Conservation (phyloP, 805 yeast species). For the Lipomyces anomalus region DNA sequence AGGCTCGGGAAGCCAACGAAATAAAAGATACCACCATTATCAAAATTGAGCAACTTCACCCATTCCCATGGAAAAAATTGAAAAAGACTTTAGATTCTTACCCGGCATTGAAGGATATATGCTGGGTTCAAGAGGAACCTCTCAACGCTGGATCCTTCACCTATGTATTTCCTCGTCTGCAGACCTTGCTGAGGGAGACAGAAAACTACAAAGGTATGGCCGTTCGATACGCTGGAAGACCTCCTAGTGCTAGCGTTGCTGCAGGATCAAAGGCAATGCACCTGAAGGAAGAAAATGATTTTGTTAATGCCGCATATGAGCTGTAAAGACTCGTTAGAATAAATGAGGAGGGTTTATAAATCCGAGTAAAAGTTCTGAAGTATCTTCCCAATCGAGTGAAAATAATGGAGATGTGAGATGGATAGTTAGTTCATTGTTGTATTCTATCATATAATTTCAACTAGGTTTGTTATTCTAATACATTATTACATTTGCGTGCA, state of each 20-base stretch:
- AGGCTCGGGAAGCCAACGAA: conserved; percentile 72
- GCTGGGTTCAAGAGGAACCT: conserved; percentile 99
- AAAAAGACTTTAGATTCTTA: conserved; percentile 75
- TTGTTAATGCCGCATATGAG: conserved; percentile 69
- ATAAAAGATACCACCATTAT: conserved; percentile 82
- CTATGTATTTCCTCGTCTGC: conserved; percentile 75
- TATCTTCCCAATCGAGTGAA: too few relatives aligned
- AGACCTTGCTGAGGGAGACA: conserved; percentile 70
- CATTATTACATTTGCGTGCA: too few relatives aligned
- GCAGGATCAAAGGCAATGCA: conserved; percentile 93
- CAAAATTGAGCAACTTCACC: conserved; percentile 91
- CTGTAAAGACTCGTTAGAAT: too few relatives aligned
- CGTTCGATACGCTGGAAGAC: conserved; percentile 91
- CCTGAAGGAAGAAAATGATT: conserved; percentile 77
- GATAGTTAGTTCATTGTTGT: too few relatives aligned
- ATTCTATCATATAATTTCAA: too few relatives aligned
- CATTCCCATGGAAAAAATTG: conserved; percentile 96
- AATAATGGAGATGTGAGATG: too few relatives aligned
- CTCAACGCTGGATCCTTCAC: conserved; percentile 92
- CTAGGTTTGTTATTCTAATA: too few relatives aligned
- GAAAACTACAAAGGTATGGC: conserved; percentile 52
- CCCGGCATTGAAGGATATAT: conserved; percentile 79
- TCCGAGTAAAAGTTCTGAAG: too few relatives aligned
- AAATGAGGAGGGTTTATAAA: too few relatives aligned
- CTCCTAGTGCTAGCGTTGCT: conserved; percentile 97